phyloP scores from a whole-genome alignment of 164 flowering plant genomes.

The Stephania cephalantha region DNA sequence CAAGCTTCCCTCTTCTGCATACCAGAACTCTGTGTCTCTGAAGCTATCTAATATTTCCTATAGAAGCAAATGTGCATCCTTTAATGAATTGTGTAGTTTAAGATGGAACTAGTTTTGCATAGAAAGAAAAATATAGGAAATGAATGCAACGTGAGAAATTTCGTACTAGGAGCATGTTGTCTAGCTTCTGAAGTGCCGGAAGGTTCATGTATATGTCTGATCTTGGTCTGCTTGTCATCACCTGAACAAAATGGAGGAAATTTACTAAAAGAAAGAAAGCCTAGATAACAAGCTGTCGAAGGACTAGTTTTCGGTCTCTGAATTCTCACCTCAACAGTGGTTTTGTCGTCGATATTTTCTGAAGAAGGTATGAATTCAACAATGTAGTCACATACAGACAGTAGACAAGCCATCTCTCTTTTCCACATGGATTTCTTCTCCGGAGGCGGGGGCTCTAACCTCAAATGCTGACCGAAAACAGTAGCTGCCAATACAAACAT shows the following conservation, averaged over 20 bases:
- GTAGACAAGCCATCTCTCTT: slow-evolving; percentile 84
- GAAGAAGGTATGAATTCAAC: slow-evolving; percentile 56
- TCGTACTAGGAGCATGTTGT: slow-evolving; percentile 82
- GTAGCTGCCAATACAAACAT: slow-evolving; percentile 49
- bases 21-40: slow-evolving; percentile 62
- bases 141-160: not conserved
- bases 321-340: slow-evolving; percentile 51
- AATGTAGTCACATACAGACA: slow-evolving; percentile 87
- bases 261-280: slow-evolving; percentile 4
- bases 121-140: not conserved
- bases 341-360: slow-evolving; percentile 45
- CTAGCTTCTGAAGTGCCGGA: slow-evolving; percentile 85
- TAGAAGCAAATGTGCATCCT: slow-evolving; percentile 3
- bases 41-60: slow-evolving; percentile 79
- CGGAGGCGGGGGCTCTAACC: slow-evolving; percentile 63
- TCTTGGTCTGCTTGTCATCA: slow-evolving; percentile 77
- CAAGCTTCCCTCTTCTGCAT: slow-evolving; percentile 58
- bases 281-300: not conserved
- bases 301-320: not conserved
- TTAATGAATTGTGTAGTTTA: not conserved
- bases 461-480: slow-evolving; percentile 70
- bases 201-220: slow-evolving; percentile 77
- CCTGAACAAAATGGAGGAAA: slow-evolving; percentile 32
- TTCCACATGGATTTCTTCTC: slow-evolving; percentile 88
- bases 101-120: not conserved